These are phyloP conservation scores for Furcasterigmium sp. DNA, from an alignment of 2,329 filamentous ascomycete species.

Conservation along the genomic window DNA sequence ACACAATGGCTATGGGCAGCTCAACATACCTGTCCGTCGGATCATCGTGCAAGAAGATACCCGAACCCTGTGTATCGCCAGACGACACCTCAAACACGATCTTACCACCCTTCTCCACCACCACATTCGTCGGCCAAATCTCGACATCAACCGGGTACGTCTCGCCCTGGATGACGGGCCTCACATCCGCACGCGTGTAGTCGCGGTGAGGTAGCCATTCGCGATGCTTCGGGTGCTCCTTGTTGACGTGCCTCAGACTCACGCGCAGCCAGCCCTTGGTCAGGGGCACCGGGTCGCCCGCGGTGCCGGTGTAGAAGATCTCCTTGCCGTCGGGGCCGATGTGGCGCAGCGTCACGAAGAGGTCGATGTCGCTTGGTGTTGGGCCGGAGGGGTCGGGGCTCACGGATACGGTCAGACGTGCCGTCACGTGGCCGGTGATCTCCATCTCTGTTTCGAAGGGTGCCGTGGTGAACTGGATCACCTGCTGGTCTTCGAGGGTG, in stretches of 20 bases:
- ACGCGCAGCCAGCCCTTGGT: conserved; percentile 61
- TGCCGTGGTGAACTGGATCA: conserved; percentile 51
- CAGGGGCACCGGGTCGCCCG: conserved; percentile 57
- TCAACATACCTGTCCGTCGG: conserved; percentile 36
- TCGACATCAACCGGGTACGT: conserved; percentile 58
- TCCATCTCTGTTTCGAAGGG: conserved; percentile 60
- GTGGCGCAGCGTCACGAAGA: conserved; percentile 60
- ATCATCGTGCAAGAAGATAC: conserved; percentile 49
- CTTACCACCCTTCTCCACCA: conserved; percentile 39
- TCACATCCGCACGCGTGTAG: conserved; percentile 52
- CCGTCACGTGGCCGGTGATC: conserved; percentile 63
- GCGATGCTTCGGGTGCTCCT: conserved; percentile 43
- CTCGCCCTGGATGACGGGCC: conserved; percentile 46
- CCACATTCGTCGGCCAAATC: conserved; percentile 59
- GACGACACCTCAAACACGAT: conserved; percentile 50
- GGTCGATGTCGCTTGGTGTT: conserved; percentile 48
- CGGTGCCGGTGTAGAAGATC: conserved; percentile 60
- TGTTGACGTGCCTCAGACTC: conserved; percentile 48
- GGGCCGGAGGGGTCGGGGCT: conserved; percentile 41
- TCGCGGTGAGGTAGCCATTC: conserved; percentile 52
- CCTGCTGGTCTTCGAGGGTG: conserved; percentile 44
- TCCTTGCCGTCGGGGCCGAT: conserved; percentile 48
- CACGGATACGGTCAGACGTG: conserved; percentile 59
- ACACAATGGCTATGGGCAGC: conserved; percentile 29
- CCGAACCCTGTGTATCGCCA: conserved; percentile 55